A percentile compares a stretch with the other conserved stretches of the same genome.
phyloP scores from a whole-genome alignment of 1,284 basidiomycete species.

The Heliocybe sulcata region DNA sequence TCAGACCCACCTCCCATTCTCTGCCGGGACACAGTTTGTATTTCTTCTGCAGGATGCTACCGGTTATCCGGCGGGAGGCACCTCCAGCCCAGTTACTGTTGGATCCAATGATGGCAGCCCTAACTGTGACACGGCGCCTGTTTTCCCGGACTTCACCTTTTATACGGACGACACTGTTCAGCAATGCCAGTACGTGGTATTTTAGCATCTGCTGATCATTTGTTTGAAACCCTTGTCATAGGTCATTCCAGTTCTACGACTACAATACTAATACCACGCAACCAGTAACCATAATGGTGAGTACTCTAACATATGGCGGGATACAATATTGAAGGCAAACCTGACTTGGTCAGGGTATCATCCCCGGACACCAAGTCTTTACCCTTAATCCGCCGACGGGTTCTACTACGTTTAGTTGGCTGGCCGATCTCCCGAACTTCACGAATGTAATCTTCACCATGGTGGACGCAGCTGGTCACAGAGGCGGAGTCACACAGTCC shows the following conservation, averaged over 20 bases:
- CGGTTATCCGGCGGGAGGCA: constrained; percentile 61
- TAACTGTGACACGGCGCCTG: constrained; percentile 44
- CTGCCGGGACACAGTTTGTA: constrained; percentile 34
- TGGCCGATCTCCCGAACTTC: constrained; percentile 17
- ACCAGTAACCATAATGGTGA: constrained; percentile 55
- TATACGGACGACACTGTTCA: constrained; percentile 37
- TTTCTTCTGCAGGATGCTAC: constrained; percentile 68
- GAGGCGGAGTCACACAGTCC: neutral
- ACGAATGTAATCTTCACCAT: constrained; percentile 4
- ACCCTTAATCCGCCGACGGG: neutral
- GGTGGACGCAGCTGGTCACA: neutral
- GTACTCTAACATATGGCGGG: constrained; percentile 11
- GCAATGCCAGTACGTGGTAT: constrained; percentile 49
- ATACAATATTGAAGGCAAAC: neutral
- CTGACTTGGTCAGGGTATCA: constrained; percentile 39
- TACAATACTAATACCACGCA: constrained; percentile 39
- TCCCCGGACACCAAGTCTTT: constrained; percentile 45
- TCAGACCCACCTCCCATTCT: constrained; percentile 35
- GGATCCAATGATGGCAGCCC: constrained; percentile 34
- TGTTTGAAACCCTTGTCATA: constrained; percentile 16
- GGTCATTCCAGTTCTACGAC: constrained; percentile 43
- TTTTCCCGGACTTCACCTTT: constrained; percentile 41
- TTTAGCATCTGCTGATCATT: neutral
- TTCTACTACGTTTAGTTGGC: constrained; percentile 18
- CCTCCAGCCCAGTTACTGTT: constrained; percentile 42